Percentiles rank a stretch among this genome's conserved stretches.
Evolutionary conservation across 345 rosid species (phyloP).

Genomic region (Combretum micranthum): DNA sequence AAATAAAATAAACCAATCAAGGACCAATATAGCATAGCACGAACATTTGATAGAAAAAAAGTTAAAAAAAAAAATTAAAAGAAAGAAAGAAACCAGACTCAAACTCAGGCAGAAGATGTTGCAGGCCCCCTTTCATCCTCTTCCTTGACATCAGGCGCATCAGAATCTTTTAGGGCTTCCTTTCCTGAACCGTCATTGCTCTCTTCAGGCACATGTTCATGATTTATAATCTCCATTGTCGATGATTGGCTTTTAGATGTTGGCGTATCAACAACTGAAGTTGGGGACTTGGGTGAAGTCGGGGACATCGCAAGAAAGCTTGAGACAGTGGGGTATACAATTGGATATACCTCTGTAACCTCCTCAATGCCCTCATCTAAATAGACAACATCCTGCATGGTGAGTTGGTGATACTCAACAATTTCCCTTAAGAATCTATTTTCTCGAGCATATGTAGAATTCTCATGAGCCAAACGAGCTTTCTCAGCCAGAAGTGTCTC

Average conservation of each 20-base stretch:
- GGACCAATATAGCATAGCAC: not conserved
- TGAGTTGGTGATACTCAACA: slow-evolving; percentile 89
- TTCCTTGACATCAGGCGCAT: slow-evolving; percentile 7
- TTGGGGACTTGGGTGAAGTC: slow-evolving; percentile 46
- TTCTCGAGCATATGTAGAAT: slow-evolving; percentile 75
- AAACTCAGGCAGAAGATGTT: slow-evolving; percentile 10
- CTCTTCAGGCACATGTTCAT: slow-evolving; percentile 14
- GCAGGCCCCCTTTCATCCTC: slow-evolving; percentile 18
- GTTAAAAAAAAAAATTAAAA: not conserved
- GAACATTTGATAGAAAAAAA: not conserved
- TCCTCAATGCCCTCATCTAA: slow-evolving; percentile 86
- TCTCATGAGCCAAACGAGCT: slow-evolving; percentile 88
- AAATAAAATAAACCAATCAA: slow-evolving; percentile 5
- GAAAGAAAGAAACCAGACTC: no score
- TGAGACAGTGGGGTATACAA: slow-evolving; percentile 17
- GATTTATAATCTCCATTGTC: slow-evolving; percentile 21
- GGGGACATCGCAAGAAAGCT: slow-evolving; percentile 47
- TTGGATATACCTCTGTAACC: slow-evolving; percentile 61
- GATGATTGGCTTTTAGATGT: slow-evolving; percentile 11
- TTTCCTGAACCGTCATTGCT: slow-evolving; percentile 8
- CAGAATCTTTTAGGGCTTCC: slow-evolving; percentile 12
- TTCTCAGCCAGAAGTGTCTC: slow-evolving; percentile 95
- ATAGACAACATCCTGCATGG: slow-evolving; percentile 95
- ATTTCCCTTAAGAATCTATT: slow-evolving; percentile 91
- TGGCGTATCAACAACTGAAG: slow-evolving; percentile 31